Evolutionary conservation across 495 filamentous ascomycete genomes (phyloP), one percentile per base, ranked within the genome.

Genomic region (Pseudotulostoma volvatum): DNA sequence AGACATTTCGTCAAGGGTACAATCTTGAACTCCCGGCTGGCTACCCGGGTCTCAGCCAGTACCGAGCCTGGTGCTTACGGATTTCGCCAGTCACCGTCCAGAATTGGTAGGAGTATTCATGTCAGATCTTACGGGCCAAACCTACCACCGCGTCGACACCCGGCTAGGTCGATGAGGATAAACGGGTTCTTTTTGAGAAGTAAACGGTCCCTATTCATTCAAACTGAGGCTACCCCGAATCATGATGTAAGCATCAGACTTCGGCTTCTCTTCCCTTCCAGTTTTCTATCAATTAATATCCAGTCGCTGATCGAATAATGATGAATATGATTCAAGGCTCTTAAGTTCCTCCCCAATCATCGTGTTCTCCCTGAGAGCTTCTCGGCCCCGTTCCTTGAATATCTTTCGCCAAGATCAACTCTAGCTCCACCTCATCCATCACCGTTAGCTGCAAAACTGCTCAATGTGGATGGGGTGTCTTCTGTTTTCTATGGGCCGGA

Each of bases 401-500:
- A 94, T 53, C 66, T 93, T 28, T 77, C 74, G 38, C 85, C 92
- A 16, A 78, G 90, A 11, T 80, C 83, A 2, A 93, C 90, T 3
- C 71, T 94, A 43, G 73, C 84, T 17, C 80, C 86, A 14, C 86
- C 86, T 1, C 77, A 95, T 50, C 85, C 88, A 5, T 96, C 90
- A n/a, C 86, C 84, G 9, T 70, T 97, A 11, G 90, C 90, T 5
- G 81, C 84, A 9, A 73, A 88, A 51, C 70, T 97, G 15, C 72
- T 96, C 60, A 81, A 79, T 51, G 77, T 93, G 35, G 90, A 96
- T 47, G 90, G 90, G 9, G 79, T 96, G 2, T 84, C 81, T 11
- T 76, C 79, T 2, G 81, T 97, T n/a, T 95, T 95, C 64, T 93
- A 92, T 62, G 90, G 87, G 21, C 59, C 75, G 15, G 88, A 97